Conservation (phyloP, 495 filamentous ascomycete genomes). For the Penicillium turbatum region DNA sequence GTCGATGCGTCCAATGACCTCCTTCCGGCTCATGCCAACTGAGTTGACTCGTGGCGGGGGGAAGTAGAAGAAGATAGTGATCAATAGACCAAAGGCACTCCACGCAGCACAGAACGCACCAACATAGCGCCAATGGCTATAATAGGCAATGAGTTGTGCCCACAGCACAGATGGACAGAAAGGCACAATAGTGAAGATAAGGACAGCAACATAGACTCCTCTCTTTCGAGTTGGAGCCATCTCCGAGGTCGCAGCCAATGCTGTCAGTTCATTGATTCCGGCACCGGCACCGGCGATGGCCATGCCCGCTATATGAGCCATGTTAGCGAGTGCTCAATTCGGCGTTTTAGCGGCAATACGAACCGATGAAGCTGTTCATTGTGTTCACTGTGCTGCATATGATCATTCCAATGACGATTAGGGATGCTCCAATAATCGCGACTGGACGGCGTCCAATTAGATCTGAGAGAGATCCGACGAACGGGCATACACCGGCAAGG, state of each 20-base stretch:
- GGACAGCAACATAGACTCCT: slow-evolving; percentile 61
- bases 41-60: slow-evolving; percentile 59
- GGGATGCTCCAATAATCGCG: slow-evolving; percentile 54
- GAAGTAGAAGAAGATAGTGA: slow-evolving; percentile 61
- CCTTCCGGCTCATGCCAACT: slow-evolving; percentile 40
- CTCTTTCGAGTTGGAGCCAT: slow-evolving; percentile 63
- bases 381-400: slow-evolving; percentile 57
- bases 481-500: slow-evolving; percentile 65
- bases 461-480: slow-evolving; percentile 69
- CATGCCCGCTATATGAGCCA: slow-evolving; percentile 49
- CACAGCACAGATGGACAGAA: slow-evolving; percentile 66
- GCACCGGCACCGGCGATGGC: slow-evolving; percentile 58
- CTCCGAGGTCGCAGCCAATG: slow-evolving; percentile 64
- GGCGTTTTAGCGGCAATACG: slow-evolving; percentile 13
- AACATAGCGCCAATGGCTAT: slow-evolving; percentile 60
- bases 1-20: slow-evolving; percentile 57
- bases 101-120: slow-evolving; percentile 57
- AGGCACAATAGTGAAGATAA: slow-evolving; percentile 66
- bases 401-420: slow-evolving; percentile 64
- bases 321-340: slow-evolving; percentile 1
- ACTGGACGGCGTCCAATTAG: slow-evolving; percentile 64
- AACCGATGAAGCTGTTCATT: slow-evolving; percentile 70
- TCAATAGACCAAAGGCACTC: slow-evolving; percentile 57
- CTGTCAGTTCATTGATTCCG: slow-evolving; percentile 63
- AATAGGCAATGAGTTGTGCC: slow-evolving; percentile 61